Conservation (phyloP, 345 rosid genomes). For the Excoecaria cochinchinensis region DNA sequence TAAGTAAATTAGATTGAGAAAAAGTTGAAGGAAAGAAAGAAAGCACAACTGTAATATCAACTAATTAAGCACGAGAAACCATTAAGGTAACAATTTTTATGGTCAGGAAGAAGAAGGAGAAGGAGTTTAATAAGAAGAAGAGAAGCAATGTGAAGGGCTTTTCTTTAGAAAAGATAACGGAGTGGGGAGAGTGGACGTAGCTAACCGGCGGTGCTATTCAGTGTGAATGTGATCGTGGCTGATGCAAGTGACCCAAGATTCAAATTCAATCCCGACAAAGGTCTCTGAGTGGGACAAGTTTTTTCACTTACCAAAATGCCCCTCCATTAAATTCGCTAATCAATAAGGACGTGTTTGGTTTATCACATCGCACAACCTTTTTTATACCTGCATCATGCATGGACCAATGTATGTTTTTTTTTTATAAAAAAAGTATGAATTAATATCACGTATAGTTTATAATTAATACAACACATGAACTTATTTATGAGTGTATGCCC, state of each 20-base stretch:
- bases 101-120: background rate
- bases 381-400: background rate
- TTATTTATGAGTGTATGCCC: too few species aligned
- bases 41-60: background rate
- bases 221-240: background rate
- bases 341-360: constrained; percentile 1
- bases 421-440: too few species aligned
- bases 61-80: background rate
- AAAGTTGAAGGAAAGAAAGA: background rate
- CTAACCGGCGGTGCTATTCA: background rate
- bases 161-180: background rate
- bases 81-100: background rate
- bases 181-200: background rate
- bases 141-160: background rate
- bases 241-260: background rate
- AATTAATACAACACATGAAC: too few species aligned
- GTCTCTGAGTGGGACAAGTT: background rate
- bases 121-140: background rate
- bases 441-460: too few species aligned
- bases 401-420: too few species aligned
- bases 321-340: background rate
- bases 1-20: too few species aligned
- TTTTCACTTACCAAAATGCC: background rate
- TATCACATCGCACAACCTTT: background rate
- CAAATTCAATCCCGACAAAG: background rate